phyloP scores from a whole-genome alignment of 345 rosid genomes.

The Pugionium dolabratum region DNA sequence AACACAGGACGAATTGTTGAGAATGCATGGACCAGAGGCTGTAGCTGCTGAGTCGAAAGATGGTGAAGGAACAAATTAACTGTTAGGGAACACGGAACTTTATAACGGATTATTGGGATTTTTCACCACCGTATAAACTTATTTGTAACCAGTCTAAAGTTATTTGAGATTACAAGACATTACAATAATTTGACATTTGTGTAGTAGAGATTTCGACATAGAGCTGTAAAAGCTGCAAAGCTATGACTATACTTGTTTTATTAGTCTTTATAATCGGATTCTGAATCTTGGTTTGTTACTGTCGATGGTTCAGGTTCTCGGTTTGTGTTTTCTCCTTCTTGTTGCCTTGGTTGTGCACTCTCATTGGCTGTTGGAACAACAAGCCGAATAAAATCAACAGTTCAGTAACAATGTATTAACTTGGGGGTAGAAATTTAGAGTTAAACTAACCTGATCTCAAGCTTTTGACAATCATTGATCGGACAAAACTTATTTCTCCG shows the following conservation, averaged over 20 bases:
- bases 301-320: slow-evolving; percentile 16
- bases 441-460: slow-evolving; percentile 47
- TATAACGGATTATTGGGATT: slow-evolving; percentile 28
- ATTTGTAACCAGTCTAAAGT: slow-evolving; percentile 29
- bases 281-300: slow-evolving; percentile 35
- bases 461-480: slow-evolving; percentile 44
- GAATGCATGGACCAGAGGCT: slow-evolving; percentile 72
- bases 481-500: slow-evolving; percentile 51
- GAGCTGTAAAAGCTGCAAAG: slow-evolving; percentile 27
- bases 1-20: slow-evolving; percentile 74
- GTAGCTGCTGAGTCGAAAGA: slow-evolving; percentile 49
- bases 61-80: slow-evolving; percentile 49
- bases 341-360: slow-evolving; percentile 28
- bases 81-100: slow-evolving; percentile 18
- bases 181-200: slow-evolving; percentile 36
- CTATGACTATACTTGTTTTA: slow-evolving; percentile 30
- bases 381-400: background rate
- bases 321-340: slow-evolving; percentile 25
- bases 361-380: slow-evolving; percentile 3
- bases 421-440: background rate
- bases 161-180: slow-evolving; percentile 31
- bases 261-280: slow-evolving; percentile 44
- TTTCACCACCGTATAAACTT: slow-evolving; percentile 6
- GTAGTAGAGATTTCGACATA: slow-evolving; percentile 33
- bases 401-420: background rate